phyloP scores from a whole-genome alignment of 352 stramenopile species.

The Salisapilia sapeloensis region DNA sequence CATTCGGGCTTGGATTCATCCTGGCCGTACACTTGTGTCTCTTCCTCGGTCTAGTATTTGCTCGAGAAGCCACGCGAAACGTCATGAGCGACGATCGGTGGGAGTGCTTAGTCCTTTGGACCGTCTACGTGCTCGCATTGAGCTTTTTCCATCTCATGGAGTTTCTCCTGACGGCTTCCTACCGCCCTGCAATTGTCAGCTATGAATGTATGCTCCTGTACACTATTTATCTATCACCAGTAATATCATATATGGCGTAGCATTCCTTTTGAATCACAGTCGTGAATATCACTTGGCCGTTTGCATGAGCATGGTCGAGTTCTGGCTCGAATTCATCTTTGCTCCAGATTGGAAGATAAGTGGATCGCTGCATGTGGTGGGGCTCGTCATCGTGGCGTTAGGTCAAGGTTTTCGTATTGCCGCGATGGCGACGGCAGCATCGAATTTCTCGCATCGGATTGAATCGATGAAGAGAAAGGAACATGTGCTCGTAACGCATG shows the following conservation, averaged over 20 bases:
- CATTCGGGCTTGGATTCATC: slow-evolving; percentile 54
- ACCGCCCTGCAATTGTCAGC: slow-evolving; percentile 53
- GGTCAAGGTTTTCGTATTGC: slow-evolving; percentile 81
- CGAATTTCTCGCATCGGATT: slow-evolving; percentile 94
- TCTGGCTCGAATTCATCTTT: slow-evolving; percentile 81
- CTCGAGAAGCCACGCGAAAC: slow-evolving; percentile 1
- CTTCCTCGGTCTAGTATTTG: slow-evolving; percentile 14
- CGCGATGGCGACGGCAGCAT: slow-evolving; percentile 86
- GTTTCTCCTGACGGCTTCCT: slow-evolving; percentile 69
- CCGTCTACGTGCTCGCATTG: slow-evolving; percentile 56
- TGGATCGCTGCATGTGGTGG: slow-evolving; percentile 25
- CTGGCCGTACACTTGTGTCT: slow-evolving; percentile 47
- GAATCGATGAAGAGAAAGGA: slow-evolving; percentile 86
- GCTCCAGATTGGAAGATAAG: slow-evolving; percentile 59
- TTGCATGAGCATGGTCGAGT: slow-evolving; percentile 74
- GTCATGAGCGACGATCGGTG: slow-evolving; percentile 14
- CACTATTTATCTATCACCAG: slow-evolving; percentile 1
- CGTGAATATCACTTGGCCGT: slow-evolving; percentile 79
- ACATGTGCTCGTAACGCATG: slow-evolving; percentile 87
- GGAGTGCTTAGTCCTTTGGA: slow-evolving; percentile 45
- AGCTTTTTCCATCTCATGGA: slow-evolving; percentile 75
- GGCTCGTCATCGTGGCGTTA: slow-evolving; percentile 53
- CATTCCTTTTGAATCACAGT: slow-evolving; percentile 85
- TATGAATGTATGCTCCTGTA: slow-evolving; percentile 52
- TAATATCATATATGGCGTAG: slow-evolving; percentile 7